Conservation (phyloP, 768 basidiomycete genomes). For the Lentinula detonsa region DNA sequence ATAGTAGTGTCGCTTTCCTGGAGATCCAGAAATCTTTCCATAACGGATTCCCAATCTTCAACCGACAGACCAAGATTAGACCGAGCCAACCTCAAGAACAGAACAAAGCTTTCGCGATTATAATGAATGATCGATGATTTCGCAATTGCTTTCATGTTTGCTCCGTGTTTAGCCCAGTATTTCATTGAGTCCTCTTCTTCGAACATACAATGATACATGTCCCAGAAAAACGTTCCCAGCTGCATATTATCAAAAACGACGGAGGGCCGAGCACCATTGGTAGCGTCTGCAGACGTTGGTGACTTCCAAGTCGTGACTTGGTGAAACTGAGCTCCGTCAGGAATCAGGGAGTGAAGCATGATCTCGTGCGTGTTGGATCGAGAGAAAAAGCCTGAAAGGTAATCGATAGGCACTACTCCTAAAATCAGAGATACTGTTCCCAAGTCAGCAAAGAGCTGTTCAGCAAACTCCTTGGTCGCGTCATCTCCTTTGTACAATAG, state of each 20-base stretch:
- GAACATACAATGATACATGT: conserved; percentile 40
- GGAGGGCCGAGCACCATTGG: neutral
- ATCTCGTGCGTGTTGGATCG: conserved; percentile 36
- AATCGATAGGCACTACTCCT: conserved; percentile 33
- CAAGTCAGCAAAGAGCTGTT: conserved; percentile 31
- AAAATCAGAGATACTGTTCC: conserved; percentile 34
- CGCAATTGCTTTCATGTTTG: conserved; percentile 8
- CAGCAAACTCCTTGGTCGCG: conserved; percentile 22
- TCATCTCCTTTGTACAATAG: conserved; percentile 24
- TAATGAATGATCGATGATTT: conserved; percentile 33
- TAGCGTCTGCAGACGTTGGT: conserved; percentile 15
- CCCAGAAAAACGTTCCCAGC: conserved; percentile 32
- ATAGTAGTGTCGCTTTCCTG: conserved; percentile 12
- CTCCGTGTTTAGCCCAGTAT: neutral
- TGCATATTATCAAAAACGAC: conserved; percentile 23
- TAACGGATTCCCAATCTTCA: conserved; percentile 35
- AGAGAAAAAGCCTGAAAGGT: conserved; percentile 32
- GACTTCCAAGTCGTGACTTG: conserved; percentile 34
- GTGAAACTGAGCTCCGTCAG: conserved; percentile 22
- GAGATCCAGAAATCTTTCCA: conserved; percentile 27
- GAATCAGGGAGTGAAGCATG: conserved; percentile 6
- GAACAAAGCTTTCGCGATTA: conserved; percentile 39
- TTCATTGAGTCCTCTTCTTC: conserved; percentile 21
- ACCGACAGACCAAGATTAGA: conserved; percentile 19
- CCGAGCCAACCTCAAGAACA: conserved; percentile 36